phyloP scores from a whole-genome alignment of 179 eudicot genomes.

The Camellia oleifera region DNA sequence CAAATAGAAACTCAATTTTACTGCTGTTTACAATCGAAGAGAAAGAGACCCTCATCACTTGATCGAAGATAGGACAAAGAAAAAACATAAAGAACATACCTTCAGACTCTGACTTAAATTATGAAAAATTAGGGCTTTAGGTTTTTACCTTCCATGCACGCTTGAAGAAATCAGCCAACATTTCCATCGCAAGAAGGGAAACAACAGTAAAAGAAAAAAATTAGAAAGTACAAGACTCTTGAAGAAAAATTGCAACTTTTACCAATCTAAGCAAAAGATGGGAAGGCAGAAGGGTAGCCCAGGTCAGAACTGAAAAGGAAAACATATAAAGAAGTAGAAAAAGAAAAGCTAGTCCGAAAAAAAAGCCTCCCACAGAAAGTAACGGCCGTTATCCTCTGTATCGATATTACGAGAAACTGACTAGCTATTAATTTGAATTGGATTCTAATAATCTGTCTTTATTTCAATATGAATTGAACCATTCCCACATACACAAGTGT shows the following conservation, averaged over 20 bases:
- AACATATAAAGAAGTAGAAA: background rate
- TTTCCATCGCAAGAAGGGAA: background rate
- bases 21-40: too few species aligned
- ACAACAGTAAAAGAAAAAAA: too few species aligned
- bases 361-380: background rate
- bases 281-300: background rate
- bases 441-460: background rate
- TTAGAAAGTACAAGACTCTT: too few species aligned
- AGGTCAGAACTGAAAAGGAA: background rate
- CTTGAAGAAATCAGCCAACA: background rate
- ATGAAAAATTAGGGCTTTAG: background rate
- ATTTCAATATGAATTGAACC: background rate
- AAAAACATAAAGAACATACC: background rate
- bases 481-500: background rate
- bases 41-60: background rate
- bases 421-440: background rate
- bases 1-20: too few species aligned
- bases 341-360: background rate
- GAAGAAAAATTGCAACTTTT: background rate
- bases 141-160: background rate
- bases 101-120: background rate
- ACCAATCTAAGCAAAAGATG: background rate
- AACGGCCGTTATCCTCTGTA: background rate
- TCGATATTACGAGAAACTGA: background rate
- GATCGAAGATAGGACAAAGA: background rate